These are phyloP conservation scores for Cyathus striatus DNA, from an alignment of 768 basidiomycete species.

Conservation along the genomic window DNA sequence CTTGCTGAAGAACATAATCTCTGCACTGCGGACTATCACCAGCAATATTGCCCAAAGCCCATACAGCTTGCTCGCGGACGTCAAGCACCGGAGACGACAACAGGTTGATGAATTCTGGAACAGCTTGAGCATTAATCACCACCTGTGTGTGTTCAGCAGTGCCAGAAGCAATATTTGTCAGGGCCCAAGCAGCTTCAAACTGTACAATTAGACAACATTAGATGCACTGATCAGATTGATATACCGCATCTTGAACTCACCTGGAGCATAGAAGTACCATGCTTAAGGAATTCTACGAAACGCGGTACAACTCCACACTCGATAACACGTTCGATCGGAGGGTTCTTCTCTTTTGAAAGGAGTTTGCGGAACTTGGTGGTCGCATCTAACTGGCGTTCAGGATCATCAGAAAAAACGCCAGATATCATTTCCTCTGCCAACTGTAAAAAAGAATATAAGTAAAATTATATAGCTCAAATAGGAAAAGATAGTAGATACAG, in stretches of 20 bases:
- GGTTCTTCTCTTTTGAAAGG: constrained; percentile 98
- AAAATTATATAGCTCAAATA: constrained; percentile 5
- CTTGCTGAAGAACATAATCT: constrained; percentile 92
- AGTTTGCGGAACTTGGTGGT: constrained; percentile 99
- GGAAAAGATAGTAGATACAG: constrained; percentile 41
- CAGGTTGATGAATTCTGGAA: constrained; percentile 96
- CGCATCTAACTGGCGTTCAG: constrained; percentile 90
- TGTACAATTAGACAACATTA: no score
- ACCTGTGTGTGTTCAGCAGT: constrained; percentile 98
- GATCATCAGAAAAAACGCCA: constrained; percentile 88
- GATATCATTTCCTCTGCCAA: constrained; percentile 89
- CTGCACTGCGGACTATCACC: constrained; percentile 97
- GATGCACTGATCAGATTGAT: constrained; percentile 4
- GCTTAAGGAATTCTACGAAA: constrained; percentile 90
- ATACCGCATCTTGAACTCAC: constrained; percentile 29
- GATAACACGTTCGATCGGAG: constrained; percentile 97
- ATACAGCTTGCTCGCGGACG: constrained; percentile 98
- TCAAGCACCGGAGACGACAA: constrained; percentile 92
- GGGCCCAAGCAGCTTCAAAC: constrained; percentile 98
- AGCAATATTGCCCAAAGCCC: constrained; percentile 99
- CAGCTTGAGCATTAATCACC: constrained; percentile 90
- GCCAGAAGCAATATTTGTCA: constrained; percentile 97
- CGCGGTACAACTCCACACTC: constrained; percentile 96
- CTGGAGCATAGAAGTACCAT: constrained; percentile 80
- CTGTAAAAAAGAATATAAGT: constrained; percentile 28